Percentiles rank a stretch among this genome's conserved stretches.
Evolutionary conservation across 257 asterid genomes (phyloP).

Genomic region (Coffea canephora): DNA sequence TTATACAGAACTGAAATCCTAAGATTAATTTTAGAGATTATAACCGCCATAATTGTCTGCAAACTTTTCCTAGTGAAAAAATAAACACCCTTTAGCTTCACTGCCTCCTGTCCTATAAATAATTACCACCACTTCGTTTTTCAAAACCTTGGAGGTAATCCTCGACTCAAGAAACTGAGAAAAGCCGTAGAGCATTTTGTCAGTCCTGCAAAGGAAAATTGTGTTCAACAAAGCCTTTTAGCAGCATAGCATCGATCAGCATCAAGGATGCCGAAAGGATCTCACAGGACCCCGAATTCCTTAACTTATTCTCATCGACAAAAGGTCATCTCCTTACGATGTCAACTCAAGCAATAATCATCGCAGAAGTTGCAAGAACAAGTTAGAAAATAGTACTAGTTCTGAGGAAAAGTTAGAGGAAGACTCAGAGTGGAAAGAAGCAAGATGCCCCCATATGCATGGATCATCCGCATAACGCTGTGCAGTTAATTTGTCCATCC

Average conservation of each 20-base stretch:
- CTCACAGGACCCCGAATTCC: not conserved
- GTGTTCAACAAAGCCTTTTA: not conserved
- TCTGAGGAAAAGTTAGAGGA: not conserved
- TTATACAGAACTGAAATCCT: no score
- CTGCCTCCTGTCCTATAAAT: no score
- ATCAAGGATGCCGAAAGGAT: not conserved
- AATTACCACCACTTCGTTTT: no score
- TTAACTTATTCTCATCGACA: not conserved
- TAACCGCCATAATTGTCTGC: no score
- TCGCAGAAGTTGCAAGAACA: not conserved
- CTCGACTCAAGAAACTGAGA: no score
- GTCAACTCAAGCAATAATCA: not conserved
- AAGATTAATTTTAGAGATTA: no score
- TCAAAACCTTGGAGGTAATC: no score
- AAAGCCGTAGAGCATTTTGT: no score
- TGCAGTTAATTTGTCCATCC: conserved; percentile 45
- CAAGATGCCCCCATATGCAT: conserved; percentile 69
- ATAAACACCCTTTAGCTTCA: no score
- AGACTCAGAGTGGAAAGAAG: conserved; percentile 49
- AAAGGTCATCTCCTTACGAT: not conserved
- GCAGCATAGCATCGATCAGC: not conserved
- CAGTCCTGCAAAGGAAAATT: no score
- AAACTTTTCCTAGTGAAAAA: no score
- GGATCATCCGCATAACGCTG: conserved; percentile 29
- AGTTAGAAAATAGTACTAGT: not conserved